Percentiles rank a stretch among this genome's conserved stretches.
Conservation (phyloP, 2,329 filamentous ascomycete genomes). For the Lojkania enalia region DNA sequence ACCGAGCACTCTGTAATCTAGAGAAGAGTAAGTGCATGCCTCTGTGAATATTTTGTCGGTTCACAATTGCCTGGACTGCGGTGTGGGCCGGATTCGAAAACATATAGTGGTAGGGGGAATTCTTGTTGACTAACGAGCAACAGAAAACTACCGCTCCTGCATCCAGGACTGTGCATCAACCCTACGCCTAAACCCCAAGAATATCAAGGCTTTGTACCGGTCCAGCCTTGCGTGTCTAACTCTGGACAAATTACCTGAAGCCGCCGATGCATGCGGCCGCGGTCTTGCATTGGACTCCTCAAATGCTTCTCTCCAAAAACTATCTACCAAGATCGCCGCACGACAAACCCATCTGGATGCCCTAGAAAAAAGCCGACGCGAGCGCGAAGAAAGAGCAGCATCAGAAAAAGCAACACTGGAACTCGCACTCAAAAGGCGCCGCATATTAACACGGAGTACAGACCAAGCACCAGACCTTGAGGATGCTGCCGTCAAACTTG, state of each 20-base stretch:
- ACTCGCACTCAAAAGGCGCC: constrained; percentile 65
- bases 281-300: constrained; percentile 72
- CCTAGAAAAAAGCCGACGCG: constrained; percentile 59
- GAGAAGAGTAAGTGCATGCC: constrained; percentile 73
- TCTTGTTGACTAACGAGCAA: constrained; percentile 20
- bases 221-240: constrained; percentile 76
- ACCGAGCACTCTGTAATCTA: constrained; percentile 87
- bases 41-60: too few species aligned
- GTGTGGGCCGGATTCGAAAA: too few species aligned
- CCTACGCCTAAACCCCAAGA: constrained; percentile 75
- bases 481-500: constrained; percentile 72
- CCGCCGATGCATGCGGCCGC: constrained; percentile 73
- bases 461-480: constrained; percentile 81
- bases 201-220: constrained; percentile 91
- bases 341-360: constrained; percentile 61
- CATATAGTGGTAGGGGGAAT: too few species aligned
- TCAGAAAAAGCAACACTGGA: constrained; percentile 59
- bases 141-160: constrained; percentile 83
- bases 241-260: constrained; percentile 77
- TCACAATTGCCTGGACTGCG: too few species aligned
- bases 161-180: constrained; percentile 82
- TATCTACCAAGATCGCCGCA: constrained; percentile 66
- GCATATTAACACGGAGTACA: constrained; percentile 69
- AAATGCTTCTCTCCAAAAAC: constrained; percentile 67
- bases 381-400: constrained; percentile 59